Evolutionary conservation across 371 early-diverging fungal genomes (phyloP).

Genomic region (Mucor piriformis): DNA sequence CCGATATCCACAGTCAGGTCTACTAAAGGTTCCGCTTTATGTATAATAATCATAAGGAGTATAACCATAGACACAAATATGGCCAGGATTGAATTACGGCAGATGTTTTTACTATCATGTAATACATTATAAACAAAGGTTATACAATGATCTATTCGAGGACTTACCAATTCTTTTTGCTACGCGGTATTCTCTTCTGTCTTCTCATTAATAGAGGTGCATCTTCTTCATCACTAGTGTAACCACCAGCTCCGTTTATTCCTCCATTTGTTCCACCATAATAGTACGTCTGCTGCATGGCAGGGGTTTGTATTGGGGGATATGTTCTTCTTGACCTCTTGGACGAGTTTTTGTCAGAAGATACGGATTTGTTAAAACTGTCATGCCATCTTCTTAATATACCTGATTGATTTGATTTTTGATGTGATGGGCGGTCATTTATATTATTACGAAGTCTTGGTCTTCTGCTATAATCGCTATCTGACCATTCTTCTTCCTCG

Average conservation of each 20-base stretch:
- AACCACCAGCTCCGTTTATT: conserved; percentile 24
- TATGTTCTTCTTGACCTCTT: background rate
- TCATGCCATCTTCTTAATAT: conserved; percentile 13
- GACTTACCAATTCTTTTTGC: background rate
- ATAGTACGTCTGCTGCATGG: background rate
- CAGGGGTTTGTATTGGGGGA: background rate
- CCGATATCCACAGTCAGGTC: conserved; percentile 55
- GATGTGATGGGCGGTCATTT: conserved; percentile 4
- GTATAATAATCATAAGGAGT: conserved; percentile 21
- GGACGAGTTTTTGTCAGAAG: background rate
- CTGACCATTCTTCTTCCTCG: conserved; percentile 22
- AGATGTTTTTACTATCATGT: background rate
- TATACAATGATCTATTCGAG: too few species aligned
- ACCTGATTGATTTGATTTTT: conserved; percentile 7
- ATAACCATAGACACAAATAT: background rate
- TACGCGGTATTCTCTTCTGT: conserved; percentile 3
- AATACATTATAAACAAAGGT: too few species aligned
- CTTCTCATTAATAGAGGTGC: conserved; percentile 29
- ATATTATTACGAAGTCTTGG: conserved; percentile 21
- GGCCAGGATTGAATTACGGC: background rate
- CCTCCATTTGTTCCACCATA: conserved; percentile 24
- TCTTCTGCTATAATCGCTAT: conserved; percentile 15
- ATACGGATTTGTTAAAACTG: conserved; percentile 1
- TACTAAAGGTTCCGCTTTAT: conserved; percentile 45
- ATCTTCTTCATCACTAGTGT: conserved; percentile 50